Evolutionary conservation across 495 filamentous ascomycete genomes (phyloP).

Genomic region (Xylaria castorea): DNA sequence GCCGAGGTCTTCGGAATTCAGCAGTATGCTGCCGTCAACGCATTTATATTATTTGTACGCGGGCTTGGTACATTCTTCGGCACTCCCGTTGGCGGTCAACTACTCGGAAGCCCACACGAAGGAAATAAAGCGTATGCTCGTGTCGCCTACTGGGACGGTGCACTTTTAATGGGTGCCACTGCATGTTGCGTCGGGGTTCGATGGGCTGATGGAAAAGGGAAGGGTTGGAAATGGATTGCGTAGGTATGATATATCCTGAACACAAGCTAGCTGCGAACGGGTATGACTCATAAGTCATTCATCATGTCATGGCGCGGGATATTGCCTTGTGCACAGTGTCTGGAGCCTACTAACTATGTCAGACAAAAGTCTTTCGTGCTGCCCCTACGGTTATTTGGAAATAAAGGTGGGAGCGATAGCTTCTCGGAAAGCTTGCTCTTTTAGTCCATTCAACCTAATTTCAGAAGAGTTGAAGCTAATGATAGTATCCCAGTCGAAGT

Average conservation of each 20-base stretch:
- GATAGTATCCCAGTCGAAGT: neutral
- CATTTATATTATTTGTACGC: constrained; percentile 63
- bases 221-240: constrained; percentile 47
- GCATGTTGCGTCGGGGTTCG: constrained; percentile 44
- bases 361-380: neutral
- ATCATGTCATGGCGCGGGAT: neutral
- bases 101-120: constrained; percentile 41
- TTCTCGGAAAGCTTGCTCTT: neutral
- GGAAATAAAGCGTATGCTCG: constrained; percentile 36
- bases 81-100: constrained; percentile 56
- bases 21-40: constrained; percentile 64
- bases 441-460: neutral
- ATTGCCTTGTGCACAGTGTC: neutral
- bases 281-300: neutral
- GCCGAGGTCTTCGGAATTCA: constrained; percentile 65
- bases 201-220: constrained; percentile 46
- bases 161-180: constrained; percentile 41
- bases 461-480: neutral
- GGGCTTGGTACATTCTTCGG: constrained; percentile 62
- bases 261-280: neutral
- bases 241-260: constrained; percentile 17
- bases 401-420: neutral
- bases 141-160: constrained; percentile 47
- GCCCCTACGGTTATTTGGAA: neutral
- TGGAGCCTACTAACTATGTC: neutral